These are phyloP conservation scores for Hanseniaspora clermontiae DNA, from an alignment of 805 yeast species.

Conservation along the genomic window DNA sequence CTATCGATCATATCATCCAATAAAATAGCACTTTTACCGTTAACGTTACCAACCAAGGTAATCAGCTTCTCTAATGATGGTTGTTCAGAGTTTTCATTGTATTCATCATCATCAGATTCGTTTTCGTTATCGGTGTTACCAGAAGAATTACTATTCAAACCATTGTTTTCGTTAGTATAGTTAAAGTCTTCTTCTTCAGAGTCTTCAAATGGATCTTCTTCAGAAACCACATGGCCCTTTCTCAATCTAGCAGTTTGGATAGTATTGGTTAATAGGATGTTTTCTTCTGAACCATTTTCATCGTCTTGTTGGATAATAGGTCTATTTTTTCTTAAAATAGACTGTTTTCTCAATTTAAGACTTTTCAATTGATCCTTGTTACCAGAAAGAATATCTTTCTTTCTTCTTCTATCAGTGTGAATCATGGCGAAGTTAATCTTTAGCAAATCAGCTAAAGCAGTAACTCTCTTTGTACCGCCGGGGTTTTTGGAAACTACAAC, in stretches of 20 bases:
- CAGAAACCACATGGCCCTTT: constrained; percentile 93
- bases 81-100: constrained; percentile 43
- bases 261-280: constrained; percentile 59
- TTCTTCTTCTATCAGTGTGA: constrained; percentile 92
- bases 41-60: constrained; percentile 92
- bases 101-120: constrained; percentile 79
- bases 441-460: constrained; percentile 91
- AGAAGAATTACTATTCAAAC: constrained; percentile 24
- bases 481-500: constrained; percentile 98
- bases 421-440: constrained; percentile 97
- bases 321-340: constrained; percentile 35
- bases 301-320: constrained; percentile 33
- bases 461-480: constrained; percentile 96
- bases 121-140: constrained; percentile 26
- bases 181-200: constrained; percentile 21
- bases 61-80: constrained; percentile 61
- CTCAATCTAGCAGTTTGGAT: constrained; percentile 93
- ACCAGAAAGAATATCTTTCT: constrained; percentile 46
- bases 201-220: constrained; percentile 32
- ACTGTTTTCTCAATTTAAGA: constrained; percentile 35
- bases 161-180: constrained; percentile 20
- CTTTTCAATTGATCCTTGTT: constrained; percentile 28
- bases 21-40: constrained; percentile 80
- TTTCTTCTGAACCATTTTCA: constrained; percentile 45
- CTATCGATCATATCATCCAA: constrained; percentile 96